These are phyloP conservation scores for Barbarea vulgaris DNA, from an alignment of 345 rosid species.

Conservation along the genomic window DNA sequence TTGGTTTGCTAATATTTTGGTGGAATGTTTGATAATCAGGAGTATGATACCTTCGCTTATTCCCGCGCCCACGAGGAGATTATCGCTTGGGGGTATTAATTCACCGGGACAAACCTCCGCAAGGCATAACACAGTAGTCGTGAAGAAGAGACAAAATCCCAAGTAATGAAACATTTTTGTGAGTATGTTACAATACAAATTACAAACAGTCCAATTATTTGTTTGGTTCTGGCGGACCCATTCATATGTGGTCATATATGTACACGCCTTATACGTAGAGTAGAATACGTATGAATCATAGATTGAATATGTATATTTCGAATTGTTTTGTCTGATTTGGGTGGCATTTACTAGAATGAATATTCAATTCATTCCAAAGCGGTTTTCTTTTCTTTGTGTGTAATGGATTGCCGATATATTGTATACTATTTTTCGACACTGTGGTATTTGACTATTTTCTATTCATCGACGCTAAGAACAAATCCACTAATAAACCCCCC, in stretches of 20 bases:
- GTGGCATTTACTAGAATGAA: slow-evolving; percentile 9
- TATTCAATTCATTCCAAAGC: not conserved
- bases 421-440: not conserved
- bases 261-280: slow-evolving; percentile 27
- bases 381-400: not conserved
- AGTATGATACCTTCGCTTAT: slow-evolving; percentile 75
- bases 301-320: slow-evolving; percentile 3
- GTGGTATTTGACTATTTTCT: not conserved
- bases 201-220: not conserved
- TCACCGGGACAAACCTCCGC: slow-evolving; percentile 38
- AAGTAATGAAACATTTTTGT: slow-evolving; percentile 27
- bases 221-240: slow-evolving; percentile 22
- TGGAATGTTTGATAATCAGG: slow-evolving; percentile 44
- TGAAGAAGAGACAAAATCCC: slow-evolving; percentile 40
- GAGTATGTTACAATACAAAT: not conserved
- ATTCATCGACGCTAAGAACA: not conserved
- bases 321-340: slow-evolving; percentile 25
- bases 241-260: slow-evolving; percentile 27
- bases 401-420: slow-evolving; percentile 5
- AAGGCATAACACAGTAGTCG: slow-evolving; percentile 34
- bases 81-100: slow-evolving; percentile 34
- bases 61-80: slow-evolving; percentile 64
- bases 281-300: slow-evolving; percentile 27
- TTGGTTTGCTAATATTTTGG: not conserved
- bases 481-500: not conserved